These are phyloP conservation scores for Martiniozyma abietophila DNA, from an alignment of 805 yeast species.

Conservation along the genomic window DNA sequence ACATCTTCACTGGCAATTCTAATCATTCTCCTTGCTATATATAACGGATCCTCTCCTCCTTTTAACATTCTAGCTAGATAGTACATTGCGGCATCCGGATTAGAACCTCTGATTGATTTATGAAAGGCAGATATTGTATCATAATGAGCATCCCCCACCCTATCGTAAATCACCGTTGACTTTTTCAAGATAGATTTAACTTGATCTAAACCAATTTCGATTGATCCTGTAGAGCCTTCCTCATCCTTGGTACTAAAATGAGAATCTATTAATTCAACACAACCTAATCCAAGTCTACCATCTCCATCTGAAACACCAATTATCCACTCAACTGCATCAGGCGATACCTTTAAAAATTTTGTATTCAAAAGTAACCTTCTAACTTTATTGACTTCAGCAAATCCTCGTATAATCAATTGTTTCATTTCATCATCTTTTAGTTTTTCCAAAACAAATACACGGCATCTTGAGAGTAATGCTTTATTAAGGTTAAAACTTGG, in stretches of 20 bases:
- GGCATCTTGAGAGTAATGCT: conserved; percentile 79
- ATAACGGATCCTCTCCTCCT: conserved; percentile 92
- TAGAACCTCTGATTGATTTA: conserved; percentile 82
- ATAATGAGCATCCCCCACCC: conserved; percentile 86
- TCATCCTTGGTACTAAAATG: conserved; percentile 25
- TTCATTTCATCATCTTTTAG: conserved; percentile 41
- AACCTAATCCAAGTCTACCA: conserved; percentile 72
- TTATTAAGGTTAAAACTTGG: conserved; percentile 75
- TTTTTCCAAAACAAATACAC: conserved; percentile 59
- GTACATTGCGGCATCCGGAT: conserved; percentile 83
- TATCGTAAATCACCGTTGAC: conserved; percentile 62
- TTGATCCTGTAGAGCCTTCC: conserved; percentile 4
- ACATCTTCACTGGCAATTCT: conserved; percentile 93
- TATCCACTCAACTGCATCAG: conserved; percentile 55
- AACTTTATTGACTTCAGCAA: conserved; percentile 47
- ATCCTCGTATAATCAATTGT: conserved; percentile 47
- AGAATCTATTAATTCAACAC: conserved; percentile 65
- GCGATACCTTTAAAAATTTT: conserved; percentile 42
- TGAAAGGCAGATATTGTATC: conserved; percentile 95
- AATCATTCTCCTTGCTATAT: conserved; percentile 83
- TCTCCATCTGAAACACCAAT: conserved; percentile 80
- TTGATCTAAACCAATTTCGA: conserved; percentile 31
- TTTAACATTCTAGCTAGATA: conserved; percentile 81
- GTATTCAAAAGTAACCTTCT: conserved; percentile 43
- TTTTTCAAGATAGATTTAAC: conserved; percentile 36